A percentile compares a stretch with the other conserved stretches of the same genome.
Conservation (phyloP, 371 early-diverging fungal genomes). For the Dentiscutata heterogama region DNA sequence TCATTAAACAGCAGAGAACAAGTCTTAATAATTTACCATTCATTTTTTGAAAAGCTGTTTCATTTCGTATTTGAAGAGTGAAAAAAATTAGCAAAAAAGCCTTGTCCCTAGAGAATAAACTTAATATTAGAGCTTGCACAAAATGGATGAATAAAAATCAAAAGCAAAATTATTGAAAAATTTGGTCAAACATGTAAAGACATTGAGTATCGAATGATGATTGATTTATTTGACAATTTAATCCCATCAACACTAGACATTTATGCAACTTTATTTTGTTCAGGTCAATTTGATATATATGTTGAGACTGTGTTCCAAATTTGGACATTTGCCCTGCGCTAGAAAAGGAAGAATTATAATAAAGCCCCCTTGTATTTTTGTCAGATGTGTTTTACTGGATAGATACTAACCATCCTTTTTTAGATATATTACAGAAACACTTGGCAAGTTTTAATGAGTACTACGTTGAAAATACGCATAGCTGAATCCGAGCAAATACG, state of each 20-base stretch:
- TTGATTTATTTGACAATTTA: not conserved
- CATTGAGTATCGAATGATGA: too few species aligned
- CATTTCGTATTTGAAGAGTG: not conserved
- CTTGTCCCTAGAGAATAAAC: slow-evolving; percentile 1
- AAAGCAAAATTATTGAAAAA: not conserved
- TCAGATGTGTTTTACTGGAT: slow-evolving; percentile 32
- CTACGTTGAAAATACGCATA: too few species aligned
- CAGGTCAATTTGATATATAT: slow-evolving; percentile 5
- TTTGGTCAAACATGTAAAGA: not conserved
- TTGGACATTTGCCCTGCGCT: not conserved
- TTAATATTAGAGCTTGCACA: not conserved
- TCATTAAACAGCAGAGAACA: slow-evolving; percentile 2
- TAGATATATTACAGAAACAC: too few species aligned
- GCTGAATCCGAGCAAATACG: too few species aligned
- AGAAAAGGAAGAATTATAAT: slow-evolving; percentile 8
- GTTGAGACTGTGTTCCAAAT: not conserved
- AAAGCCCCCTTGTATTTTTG: slow-evolving; percentile 19
- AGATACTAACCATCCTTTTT: too few species aligned
- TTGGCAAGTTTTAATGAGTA: too few species aligned
- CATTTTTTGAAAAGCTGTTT: slow-evolving; percentile 16
- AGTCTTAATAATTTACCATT: not conserved
- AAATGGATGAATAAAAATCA: not conserved
- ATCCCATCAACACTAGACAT: not conserved
- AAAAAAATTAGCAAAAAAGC: slow-evolving; percentile 19
- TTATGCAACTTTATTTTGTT: not conserved